These are phyloP conservation scores for Boletus sp. DNA, from an alignment of 768 basidiomycete genomes.

Conservation along the genomic window DNA sequence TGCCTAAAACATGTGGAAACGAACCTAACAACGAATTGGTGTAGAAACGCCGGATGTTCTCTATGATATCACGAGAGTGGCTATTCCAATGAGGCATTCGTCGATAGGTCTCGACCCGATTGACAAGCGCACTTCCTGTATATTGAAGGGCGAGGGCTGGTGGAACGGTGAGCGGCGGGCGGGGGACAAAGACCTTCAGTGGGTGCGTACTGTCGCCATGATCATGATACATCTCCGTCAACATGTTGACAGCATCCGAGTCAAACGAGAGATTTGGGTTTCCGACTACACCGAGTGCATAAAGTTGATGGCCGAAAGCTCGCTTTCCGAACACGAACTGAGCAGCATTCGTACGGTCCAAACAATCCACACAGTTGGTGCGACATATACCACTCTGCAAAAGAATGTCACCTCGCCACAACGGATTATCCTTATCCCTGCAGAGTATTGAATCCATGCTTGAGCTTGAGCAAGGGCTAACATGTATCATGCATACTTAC, in stretches of 20 bases:
- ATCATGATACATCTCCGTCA: constrained; percentile 99
- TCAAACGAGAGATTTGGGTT: constrained; percentile 86
- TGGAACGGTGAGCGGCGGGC: background rate
- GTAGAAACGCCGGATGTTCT: constrained; percentile 93
- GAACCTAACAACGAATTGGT: constrained; percentile 88
- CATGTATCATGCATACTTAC: constrained; percentile 26
- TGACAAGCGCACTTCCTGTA: constrained; percentile 94
- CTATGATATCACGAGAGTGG: constrained; percentile 94
- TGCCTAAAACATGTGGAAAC: background rate
- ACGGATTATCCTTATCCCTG: constrained; percentile 30
- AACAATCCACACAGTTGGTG: constrained; percentile 95
- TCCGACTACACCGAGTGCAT: constrained; percentile 88
- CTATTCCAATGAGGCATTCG: constrained; percentile 97
- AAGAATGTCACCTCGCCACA: constrained; percentile 65
- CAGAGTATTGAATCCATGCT: background rate
- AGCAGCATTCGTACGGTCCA: constrained; percentile 94
- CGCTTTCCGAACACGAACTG: constrained; percentile 97
- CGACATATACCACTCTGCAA: constrained; percentile 92
- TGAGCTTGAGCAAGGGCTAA: background rate
- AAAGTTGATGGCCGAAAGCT: constrained; percentile 91
- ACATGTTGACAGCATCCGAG: constrained; percentile 92
- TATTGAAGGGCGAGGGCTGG: constrained; percentile 93
- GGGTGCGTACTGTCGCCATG: constrained; percentile 82
- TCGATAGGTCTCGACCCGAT: constrained; percentile 93
- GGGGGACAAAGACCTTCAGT: background rate